Conservation (phyloP, 371 early-diverging fungal genomes). For the Dichotomocladium elegans region DNA sequence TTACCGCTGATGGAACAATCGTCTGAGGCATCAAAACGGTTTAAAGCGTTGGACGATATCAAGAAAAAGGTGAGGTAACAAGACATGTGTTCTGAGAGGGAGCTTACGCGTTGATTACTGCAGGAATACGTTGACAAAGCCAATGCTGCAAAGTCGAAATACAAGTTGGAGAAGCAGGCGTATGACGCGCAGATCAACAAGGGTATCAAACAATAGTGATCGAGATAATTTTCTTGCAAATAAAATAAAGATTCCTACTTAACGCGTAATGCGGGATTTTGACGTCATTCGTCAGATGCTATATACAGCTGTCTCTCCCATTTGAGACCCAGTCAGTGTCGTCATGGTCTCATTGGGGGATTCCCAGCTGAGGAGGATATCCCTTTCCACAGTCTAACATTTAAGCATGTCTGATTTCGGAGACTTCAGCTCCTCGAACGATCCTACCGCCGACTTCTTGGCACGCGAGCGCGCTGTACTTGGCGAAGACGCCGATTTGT, state of each 20-base stretch:
- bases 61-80: conserved; percentile 22
- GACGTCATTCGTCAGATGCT: no score
- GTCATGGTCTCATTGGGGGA: no score
- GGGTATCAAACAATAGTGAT: no score
- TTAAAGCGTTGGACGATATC: conserved; percentile 10
- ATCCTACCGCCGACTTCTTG: conserved; percentile 89
- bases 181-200: conserved; percentile 9
- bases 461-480: conserved; percentile 88
- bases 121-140: conserved; percentile 13
- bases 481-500: conserved; percentile 74
- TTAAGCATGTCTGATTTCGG: conserved; percentile 52
- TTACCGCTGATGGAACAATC: conserved; percentile 29
- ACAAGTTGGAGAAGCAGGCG: conserved; percentile 3
- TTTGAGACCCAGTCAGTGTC: no score
- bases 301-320: no score
- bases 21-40: conserved; percentile 21
- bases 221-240: no score
- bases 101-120: not conserved
- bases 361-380: no score
- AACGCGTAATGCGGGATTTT: no score
- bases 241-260: no score
- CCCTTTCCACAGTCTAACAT: not conserved
- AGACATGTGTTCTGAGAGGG: not conserved
- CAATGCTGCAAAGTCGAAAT: not conserved
- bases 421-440: conserved; percentile 54